phyloP scores from a whole-genome alignment of 2,329 filamentous ascomycete genomes.

The Tolypocladium ovalisporum region DNA sequence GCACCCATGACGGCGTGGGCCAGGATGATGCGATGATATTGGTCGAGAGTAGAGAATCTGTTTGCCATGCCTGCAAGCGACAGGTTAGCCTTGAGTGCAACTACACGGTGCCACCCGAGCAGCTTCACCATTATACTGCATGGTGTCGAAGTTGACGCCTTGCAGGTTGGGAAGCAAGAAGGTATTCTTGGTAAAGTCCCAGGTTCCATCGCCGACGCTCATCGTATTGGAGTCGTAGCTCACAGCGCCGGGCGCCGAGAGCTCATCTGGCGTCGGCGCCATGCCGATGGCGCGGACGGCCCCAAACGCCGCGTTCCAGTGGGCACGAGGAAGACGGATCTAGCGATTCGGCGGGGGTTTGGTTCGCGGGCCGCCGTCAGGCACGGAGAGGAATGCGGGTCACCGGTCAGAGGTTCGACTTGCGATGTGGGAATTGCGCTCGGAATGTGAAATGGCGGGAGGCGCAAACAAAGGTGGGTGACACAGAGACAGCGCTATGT shows the following conservation, averaged over 20 bases:
- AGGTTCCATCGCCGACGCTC: conserved; percentile 72
- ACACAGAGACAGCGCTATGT: background rate
- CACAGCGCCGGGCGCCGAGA: conserved; percentile 61
- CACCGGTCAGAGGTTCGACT: background rate
- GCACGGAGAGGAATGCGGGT: background rate
- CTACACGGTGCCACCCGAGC: background rate
- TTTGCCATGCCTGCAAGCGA: conserved; percentile 63
- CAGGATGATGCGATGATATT: conserved; percentile 61
- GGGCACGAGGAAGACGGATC: conserved; percentile 2
- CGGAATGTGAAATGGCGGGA: background rate
- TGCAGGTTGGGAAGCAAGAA: conserved; percentile 70
- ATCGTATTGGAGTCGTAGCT: conserved; percentile 65
- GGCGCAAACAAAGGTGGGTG: background rate
- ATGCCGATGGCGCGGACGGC: conserved; percentile 33
- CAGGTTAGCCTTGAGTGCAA: background rate
- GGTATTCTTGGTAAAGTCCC: conserved; percentile 66
- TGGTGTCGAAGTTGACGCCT: conserved; percentile 69
- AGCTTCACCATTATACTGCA: conserved; percentile 68
- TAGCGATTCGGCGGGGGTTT: background rate
- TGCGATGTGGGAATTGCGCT: background rate
- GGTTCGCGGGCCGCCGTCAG: background rate
- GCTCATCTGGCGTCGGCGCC: conserved; percentile 46
- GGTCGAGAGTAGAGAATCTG: conserved; percentile 55
- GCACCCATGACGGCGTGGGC: conserved; percentile 64
- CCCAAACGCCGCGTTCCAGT: conserved; percentile 11